Percentiles rank a stretch among this genome's conserved stretches.
These are phyloP conservation scores for Aspergillus campestris DNA, from an alignment of 495 filamentous ascomycete species.

Conservation along the genomic window DNA sequence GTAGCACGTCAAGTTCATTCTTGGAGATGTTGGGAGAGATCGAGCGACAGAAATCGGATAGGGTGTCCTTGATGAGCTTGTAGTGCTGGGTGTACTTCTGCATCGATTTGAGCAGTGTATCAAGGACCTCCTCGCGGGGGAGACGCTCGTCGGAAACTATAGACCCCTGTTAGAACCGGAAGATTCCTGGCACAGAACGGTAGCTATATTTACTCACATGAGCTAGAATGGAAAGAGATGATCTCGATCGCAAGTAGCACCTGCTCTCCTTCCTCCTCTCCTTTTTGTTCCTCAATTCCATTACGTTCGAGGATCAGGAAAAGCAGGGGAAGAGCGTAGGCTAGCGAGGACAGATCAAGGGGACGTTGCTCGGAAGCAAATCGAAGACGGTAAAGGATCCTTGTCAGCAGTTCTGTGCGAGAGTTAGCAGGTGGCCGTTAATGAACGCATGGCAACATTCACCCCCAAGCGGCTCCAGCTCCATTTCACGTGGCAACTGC, in stretches of 20 bases:
- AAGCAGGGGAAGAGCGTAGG: slow-evolving; percentile 77
- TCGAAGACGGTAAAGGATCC: slow-evolving; percentile 82
- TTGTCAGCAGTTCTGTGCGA: slow-evolving; percentile 62
- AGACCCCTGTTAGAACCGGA: neutral
- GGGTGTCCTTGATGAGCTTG: slow-evolving; percentile 84
- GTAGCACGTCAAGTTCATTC: slow-evolving; percentile 61
- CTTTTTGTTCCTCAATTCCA: slow-evolving; percentile 58
- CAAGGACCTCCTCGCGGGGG: slow-evolving; percentile 64
- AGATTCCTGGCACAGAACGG: neutral
- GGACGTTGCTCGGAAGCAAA: slow-evolving; percentile 87
- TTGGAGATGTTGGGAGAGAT: slow-evolving; percentile 65
- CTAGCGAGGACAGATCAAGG: slow-evolving; percentile 76
- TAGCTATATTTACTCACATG: slow-evolving; percentile 35
- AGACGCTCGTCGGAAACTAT: slow-evolving; percentile 57
- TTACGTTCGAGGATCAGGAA: slow-evolving; percentile 66
- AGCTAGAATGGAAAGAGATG: slow-evolving; percentile 74
- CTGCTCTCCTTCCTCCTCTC: slow-evolving; percentile 75
- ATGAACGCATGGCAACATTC: neutral
- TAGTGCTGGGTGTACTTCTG: slow-evolving; percentile 87
- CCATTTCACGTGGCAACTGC: slow-evolving; percentile 59
- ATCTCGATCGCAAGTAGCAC: slow-evolving; percentile 86
- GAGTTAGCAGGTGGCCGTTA: slow-evolving; percentile 1
- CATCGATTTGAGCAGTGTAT: slow-evolving; percentile 68
- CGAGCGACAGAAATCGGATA: slow-evolving; percentile 72
- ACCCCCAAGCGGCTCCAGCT: slow-evolving; percentile 68